Evolutionary conservation across 768 basidiomycete species (phyloP), one percentile per base, ranked within the genome.

Genomic region (Russula brevipes): DNA sequence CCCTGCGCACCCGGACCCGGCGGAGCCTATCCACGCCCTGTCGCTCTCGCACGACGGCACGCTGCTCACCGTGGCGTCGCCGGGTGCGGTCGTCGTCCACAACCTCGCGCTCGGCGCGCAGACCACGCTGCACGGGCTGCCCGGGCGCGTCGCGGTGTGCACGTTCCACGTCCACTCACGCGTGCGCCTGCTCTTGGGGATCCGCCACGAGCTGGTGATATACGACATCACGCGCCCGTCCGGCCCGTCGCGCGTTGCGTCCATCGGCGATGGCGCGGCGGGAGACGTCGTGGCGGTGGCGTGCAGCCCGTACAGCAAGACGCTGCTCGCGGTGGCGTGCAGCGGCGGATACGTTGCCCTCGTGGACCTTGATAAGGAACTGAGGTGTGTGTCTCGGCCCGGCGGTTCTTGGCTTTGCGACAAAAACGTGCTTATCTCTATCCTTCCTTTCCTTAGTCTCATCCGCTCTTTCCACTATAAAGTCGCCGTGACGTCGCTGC

Each of bases 241-340:
- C 24, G 75, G 75, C 5, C 85, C 88, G 10, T 54, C 77, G 33
- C 88, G 85, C 71, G 74, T 73, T 0, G 73, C 89, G 42, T 64
- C 76, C 2, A 68, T 89, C 59, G 76, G 73, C 10, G 82, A 83
- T 30, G 69, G 67, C 49, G 66, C 73, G 17, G 69, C 73, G 0
- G 84, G 83, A 8, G 72, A 80, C n/a, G 79, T 90, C 30, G 72
- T 81, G 4, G 80, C 79, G 12, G 72, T 89, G 9, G 77, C 82
- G 7, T 84, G 82, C 64, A 89, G 88, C 65, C 87, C 89, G 7
- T 90, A 89, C 72, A 89, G 88, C 74, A 89, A 86, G 75, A 86
- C 85, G 2, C 74, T 91, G 39, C 77, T 87, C 31, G 85, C 85
- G 2, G 79, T 80, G 47, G 82, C 80, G 1, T 85, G 80, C 46